A percentile compares a stretch with the other conserved stretches of the same genome.
Evolutionary conservation across 768 basidiomycete species (phyloP).

Genomic region (Mycena alexandri): DNA sequence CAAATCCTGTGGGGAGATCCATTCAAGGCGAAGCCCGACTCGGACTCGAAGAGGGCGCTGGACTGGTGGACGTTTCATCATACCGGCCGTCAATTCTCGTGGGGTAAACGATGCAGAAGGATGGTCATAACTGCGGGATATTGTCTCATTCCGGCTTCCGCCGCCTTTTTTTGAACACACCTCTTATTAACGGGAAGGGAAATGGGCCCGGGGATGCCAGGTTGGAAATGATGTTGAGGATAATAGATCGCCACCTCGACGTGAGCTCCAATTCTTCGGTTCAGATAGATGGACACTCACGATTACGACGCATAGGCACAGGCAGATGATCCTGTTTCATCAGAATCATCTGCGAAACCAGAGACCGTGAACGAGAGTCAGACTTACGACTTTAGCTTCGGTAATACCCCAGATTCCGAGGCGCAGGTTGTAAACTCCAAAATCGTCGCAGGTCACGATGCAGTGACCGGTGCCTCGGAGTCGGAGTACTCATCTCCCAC

Average conservation of each 20-base stretch:
- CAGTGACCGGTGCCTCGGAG: too few species aligned
- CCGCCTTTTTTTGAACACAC: background rate
- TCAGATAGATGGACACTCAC: too few species aligned
- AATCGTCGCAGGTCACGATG: too few species aligned
- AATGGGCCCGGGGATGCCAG: constrained; percentile 1
- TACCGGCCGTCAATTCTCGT: background rate
- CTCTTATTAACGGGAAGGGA: background rate
- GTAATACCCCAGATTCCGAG: background rate
- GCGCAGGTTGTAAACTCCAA: background rate
- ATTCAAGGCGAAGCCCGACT: background rate
- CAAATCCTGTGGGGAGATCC: constrained; percentile 1
- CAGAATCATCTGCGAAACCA: background rate
- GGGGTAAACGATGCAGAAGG: background rate
- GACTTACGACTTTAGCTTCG: background rate
- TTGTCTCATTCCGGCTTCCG: background rate
- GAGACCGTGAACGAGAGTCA: background rate
- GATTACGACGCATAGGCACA: too few species aligned
- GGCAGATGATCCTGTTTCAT: background rate
- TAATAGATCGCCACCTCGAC: constrained; percentile 11
- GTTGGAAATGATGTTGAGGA: constrained; percentile 3
- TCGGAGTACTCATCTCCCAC: background rate
- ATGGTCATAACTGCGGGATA: constrained; percentile 17
- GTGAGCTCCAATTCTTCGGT: background rate
- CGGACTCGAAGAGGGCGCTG: background rate
- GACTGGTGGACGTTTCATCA: background rate